Conservation (phyloP, 345 rosid genomes). For the Noccaea caerulescens region DNA sequence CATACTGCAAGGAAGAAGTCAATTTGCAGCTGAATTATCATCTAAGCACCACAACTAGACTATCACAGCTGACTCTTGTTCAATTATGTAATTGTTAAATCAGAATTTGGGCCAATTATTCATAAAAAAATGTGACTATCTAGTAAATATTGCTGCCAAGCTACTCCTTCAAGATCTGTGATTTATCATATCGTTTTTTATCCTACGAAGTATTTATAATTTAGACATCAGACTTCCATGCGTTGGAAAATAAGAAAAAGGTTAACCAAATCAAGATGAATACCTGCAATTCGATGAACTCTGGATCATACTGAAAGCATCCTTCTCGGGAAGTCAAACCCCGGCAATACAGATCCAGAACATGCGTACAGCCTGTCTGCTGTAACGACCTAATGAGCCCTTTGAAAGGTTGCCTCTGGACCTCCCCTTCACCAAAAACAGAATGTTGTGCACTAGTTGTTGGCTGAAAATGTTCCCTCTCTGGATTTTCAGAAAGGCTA, state of each 20-base stretch:
- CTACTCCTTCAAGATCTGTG: constrained; percentile 24
- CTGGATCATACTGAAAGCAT: constrained; percentile 71
- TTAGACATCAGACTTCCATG: constrained; percentile 7
- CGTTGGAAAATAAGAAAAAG: constrained; percentile 5
- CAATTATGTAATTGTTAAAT: background rate
- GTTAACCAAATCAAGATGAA: constrained; percentile 22
- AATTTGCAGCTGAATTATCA: constrained; percentile 29
- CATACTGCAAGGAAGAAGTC: constrained; percentile 64
- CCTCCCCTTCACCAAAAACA: constrained; percentile 51
- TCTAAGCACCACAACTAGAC: constrained; percentile 27
- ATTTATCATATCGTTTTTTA: constrained; percentile 27
- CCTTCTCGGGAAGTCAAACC: constrained; percentile 77
- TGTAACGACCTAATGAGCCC: constrained; percentile 92
- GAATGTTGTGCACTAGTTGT: constrained; percentile 41
- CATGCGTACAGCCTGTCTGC: constrained; percentile 88
- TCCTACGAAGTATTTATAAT: constrained; percentile 10
- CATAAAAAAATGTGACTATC: constrained; percentile 4
- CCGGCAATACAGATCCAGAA: constrained; percentile 83
- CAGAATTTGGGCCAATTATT: constrained; percentile 16
- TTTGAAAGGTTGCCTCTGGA: constrained; percentile 71
- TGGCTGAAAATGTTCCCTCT: constrained; percentile 44
- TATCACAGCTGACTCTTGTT: background rate
- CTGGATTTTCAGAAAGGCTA: constrained; percentile 47
- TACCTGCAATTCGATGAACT: constrained; percentile 92
- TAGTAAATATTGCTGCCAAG: constrained; percentile 4